These are phyloP conservation scores for Botrytis tulipae DNA, from an alignment of 2,329 filamentous ascomycete genomes.

Conservation along the genomic window DNA sequence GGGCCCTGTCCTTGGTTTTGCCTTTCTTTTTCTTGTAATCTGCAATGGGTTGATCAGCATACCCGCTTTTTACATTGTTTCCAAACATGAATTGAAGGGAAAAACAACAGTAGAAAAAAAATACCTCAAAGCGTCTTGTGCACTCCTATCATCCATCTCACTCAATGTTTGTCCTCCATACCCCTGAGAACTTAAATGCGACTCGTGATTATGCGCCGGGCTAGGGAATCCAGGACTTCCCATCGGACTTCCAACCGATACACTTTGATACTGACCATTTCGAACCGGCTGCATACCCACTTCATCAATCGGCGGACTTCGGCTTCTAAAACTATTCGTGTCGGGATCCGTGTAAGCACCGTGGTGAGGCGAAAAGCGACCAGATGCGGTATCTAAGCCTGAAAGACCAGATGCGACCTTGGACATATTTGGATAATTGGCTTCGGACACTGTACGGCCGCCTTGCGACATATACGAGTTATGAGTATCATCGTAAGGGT, in stretches of 20 bases:
- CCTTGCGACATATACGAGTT: constrained; percentile 30
- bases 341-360: constrained; percentile 14
- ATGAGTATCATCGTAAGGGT: constrained; percentile 5
- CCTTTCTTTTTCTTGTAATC: constrained; percentile 4
- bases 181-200: background rate
- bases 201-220: constrained; percentile 1
- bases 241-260: constrained; percentile 9
- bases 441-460: constrained; percentile 26
- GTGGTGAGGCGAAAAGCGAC: constrained; percentile 12
- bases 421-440: constrained; percentile 30
- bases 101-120: background rate
- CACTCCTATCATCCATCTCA: constrained; percentile 18
- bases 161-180: background rate
- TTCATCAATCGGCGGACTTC: constrained; percentile 17
- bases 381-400: constrained; percentile 11
- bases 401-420: constrained; percentile 20
- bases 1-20: constrained; percentile 17
- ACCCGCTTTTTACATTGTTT: background rate
- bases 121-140: constrained; percentile 17
- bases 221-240: constrained; percentile 18
- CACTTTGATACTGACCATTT: constrained; percentile 20
- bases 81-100: background rate
- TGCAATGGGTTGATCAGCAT: background rate
- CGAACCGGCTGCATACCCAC: constrained; percentile 17
- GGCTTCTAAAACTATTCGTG: constrained; percentile 18